phyloP scores from a whole-genome alignment of 805 yeast species.

The Candida pseudofarinosa region DNA sequence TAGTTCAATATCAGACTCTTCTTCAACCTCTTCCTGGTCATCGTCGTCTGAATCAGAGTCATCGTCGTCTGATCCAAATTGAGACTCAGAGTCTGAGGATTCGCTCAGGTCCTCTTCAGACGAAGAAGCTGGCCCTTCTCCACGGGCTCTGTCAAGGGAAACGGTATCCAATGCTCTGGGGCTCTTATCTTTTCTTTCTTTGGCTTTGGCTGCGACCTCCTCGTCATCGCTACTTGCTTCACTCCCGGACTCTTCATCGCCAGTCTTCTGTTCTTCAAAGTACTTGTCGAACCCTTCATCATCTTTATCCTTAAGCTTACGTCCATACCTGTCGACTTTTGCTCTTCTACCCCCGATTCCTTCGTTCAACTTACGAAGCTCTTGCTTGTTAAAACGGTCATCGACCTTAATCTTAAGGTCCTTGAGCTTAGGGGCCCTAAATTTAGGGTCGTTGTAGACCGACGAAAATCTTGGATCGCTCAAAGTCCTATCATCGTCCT shows the following conservation, averaged over 20 bases:
- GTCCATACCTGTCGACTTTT: constrained; percentile 83
- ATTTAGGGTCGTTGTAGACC: constrained; percentile 85
- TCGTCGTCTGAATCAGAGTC: constrained; percentile 39
- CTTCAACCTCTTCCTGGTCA: constrained; percentile 45
- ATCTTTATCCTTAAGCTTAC: constrained; percentile 51
- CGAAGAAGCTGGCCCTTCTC: constrained; percentile 47
- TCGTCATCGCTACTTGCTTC: constrained; percentile 18
- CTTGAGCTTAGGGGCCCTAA: constrained; percentile 66
- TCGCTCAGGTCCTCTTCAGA: constrained; percentile 29
- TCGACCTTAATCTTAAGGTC: constrained; percentile 76
- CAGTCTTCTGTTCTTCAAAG: constrained; percentile 39
- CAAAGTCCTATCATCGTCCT: constrained; percentile 13
- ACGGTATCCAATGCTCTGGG: constrained; percentile 26
- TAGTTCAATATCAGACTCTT: constrained; percentile 51
- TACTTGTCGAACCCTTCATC: constrained; percentile 57
- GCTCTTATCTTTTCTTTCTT: constrained; percentile 10
- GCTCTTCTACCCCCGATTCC: constrained; percentile 51
- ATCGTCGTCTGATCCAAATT: constrained; percentile 36
- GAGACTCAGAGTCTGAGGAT: constrained; percentile 38
- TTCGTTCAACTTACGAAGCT: constrained; percentile 45
- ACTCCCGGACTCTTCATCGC: constrained; percentile 11
- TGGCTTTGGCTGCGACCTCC: constrained; percentile 15
- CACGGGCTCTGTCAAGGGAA: constrained; percentile 60
- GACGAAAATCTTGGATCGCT: constrained; percentile 73
- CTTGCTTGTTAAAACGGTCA: constrained; percentile 72